Conservation (phyloP, 257 asterid genomes). For the Osmanthus fragrans region DNA sequence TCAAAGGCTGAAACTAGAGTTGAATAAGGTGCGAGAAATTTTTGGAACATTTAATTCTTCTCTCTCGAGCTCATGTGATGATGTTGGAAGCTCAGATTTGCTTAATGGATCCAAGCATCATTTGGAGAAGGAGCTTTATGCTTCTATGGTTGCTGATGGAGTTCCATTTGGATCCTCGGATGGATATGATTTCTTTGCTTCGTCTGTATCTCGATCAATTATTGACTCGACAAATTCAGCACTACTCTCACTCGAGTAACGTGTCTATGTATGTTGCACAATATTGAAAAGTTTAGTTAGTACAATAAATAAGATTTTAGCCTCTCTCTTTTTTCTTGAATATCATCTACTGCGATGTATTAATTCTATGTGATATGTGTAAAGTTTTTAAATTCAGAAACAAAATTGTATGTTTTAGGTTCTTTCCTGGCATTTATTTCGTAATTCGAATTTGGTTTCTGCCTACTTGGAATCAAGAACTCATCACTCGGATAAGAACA, state of each 20-base stretch:
- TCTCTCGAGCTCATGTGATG: slow-evolving; percentile 49
- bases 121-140: slow-evolving; percentile 48
- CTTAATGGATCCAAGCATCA: slow-evolving; percentile 23
- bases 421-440: too few species aligned
- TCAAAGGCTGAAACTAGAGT: slow-evolving; percentile 43
- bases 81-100: slow-evolving; percentile 45
- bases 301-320: too few species aligned
- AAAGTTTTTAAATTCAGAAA: too few species aligned
- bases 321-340: too few species aligned
- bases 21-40: slow-evolving; percentile 39
- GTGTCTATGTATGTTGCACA: background rate
- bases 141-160: slow-evolving; percentile 42
- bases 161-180: slow-evolving; percentile 33
- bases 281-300: background rate
- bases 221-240: background rate
- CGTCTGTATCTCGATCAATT: background rate
- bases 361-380: too few species aligned
- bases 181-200: slow-evolving; percentile 39
- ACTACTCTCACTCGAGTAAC: background rate
- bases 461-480: too few species aligned
- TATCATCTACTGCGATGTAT: too few species aligned
- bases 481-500: too few species aligned
- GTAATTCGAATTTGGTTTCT: too few species aligned
- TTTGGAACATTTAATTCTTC: slow-evolving; percentile 36
- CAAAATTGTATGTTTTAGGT: too few species aligned